Base-by-base conservation (phyloP, 371 early-diverging fungal species). In the Capillidium rhysosporum region DNA sequence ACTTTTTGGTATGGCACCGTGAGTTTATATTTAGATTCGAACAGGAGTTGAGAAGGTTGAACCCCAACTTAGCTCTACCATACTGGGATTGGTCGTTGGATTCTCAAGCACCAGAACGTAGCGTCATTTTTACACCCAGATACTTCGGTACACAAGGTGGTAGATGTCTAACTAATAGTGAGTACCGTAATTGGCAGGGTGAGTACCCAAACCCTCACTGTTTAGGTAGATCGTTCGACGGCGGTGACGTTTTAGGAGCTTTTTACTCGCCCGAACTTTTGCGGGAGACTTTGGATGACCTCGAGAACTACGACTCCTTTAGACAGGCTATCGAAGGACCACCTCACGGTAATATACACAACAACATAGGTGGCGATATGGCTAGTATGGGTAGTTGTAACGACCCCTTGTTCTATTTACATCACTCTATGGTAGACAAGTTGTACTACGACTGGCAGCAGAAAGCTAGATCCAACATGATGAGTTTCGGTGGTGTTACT, bases 381-480 rank as follows among this genome's bases (percentile, higher is more conserved):
- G 60, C 62, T 9, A 62, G 61, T 34, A 64, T 69, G 68, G 28
- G 30, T n/a, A 60, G 58, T 34, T 28, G 70, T 48, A 73, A 55
- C 3, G 54, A 54, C 61, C 75, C 73, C 16, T 54, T 76, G n/a
- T 79, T 79, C 57, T 75, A 56, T 53, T 56, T 76, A 40, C 76
- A 76, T 57, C 79, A 79, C 57, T 55, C 60, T 43, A 69, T 67
- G 55, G 57, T 75, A 10, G 55, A 57, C 30, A 57, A 52, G 34
- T n/a, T 48, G 24, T 47, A 52, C 56, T 40, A n/a, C 29, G 45
- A 40, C 38, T 52, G 53, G 54, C 56, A 40, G 18, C 9, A 7
- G 1, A 14, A 14, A 2, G 23, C 39, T 10, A 1, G 25, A 2
- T 5, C 2, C 7, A 29, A 41, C 24, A 12, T 52, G 9, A 52